Base-by-base conservation (phyloP, 192 early-diverging fungal species). In the Coemansia sp. region DNA sequence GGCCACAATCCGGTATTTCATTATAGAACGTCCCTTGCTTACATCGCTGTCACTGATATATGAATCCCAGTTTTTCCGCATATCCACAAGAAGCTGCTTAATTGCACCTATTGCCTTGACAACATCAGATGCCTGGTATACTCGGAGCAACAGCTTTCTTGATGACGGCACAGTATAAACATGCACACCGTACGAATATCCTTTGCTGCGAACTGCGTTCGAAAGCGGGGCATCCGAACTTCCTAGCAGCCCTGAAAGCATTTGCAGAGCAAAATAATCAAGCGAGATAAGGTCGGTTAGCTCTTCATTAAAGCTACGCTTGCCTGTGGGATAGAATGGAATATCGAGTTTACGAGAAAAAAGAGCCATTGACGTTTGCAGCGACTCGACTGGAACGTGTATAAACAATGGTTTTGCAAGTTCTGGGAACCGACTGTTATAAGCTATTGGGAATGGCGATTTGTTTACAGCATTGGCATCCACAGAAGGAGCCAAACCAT, bases 131-230 rank as follows among this genome's bases (percentile, higher is more conserved):
- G 75, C 83, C 11, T 70, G 51, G 19, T 32, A 32, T 42, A 66
- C 67, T 15, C 8, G 9, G 11, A 77, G 69, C 11, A 77, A 37
- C 15, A 92, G 65, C 56, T 84, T 80, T 15, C 86, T 84, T 32
- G 32, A 0, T 83, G 61, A 89, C 91, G 91, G 18, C 84, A 22
- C 22, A 73, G 73, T n/a, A 86, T 68, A 18, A 67, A 56, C 18
- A 95, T 65, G 84, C 12, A 86, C 86, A 65, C 85, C 89, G 72
- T 95, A 95, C 0, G 93, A 91, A 52, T 85, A 92, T 36, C 90
- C 89, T 42, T 77, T 78, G 11, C 92, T 93, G 46, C 93, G 86
- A 21, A 94, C 86, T 0, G 88, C 87, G 11, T 80, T 89, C 79
- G 87, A 94, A 5, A 95, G 76, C 0, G 91, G 91, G 2, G 93